A percentile compares a stretch with the other conserved stretches of the same genome.
phyloP scores from a whole-genome alignment of 495 filamentous ascomycete species.

The Xeromyces bisporus region DNA sequence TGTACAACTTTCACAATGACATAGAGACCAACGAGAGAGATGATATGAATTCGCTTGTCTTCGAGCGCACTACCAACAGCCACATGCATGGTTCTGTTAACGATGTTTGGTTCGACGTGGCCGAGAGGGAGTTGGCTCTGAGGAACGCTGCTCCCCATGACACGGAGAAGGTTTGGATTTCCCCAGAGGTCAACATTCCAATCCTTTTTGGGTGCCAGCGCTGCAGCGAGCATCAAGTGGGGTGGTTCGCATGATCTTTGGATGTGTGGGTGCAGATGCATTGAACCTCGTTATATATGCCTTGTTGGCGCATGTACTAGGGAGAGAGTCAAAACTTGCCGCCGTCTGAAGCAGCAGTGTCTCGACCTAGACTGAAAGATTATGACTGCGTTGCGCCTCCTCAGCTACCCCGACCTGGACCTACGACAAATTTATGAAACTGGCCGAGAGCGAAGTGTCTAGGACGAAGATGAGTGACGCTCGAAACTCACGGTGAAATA shows the following conservation, averaged over 20 bases:
- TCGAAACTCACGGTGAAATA: no score
- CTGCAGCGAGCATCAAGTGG: slow-evolving; percentile 12
- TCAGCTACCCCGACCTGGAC: no score
- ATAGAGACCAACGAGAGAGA: slow-evolving; percentile 20
- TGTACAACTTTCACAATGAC: slow-evolving; percentile 29
- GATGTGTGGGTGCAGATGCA: no score
- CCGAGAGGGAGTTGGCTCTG: slow-evolving; percentile 14
- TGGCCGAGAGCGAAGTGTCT: no score
- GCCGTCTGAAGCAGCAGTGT: no score
- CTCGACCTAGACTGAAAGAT: no score
- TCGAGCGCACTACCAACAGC: slow-evolving; percentile 14
- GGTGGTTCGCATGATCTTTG: slow-evolving; percentile 19
- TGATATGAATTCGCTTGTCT: slow-evolving; percentile 24
- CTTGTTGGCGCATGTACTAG: neutral
- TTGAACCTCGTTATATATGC: neutral
- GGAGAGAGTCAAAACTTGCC: no score
- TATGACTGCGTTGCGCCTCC: no score
- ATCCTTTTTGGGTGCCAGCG: slow-evolving; percentile 21
- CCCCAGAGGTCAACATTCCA: slow-evolving; percentile 20
- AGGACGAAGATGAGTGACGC: no score
- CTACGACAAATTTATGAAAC: no score
- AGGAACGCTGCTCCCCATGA: slow-evolving; percentile 18
- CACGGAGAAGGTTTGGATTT: slow-evolving; percentile 16
- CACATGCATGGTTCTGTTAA: slow-evolving; percentile 19
- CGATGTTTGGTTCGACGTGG: slow-evolving; percentile 30